These are phyloP conservation scores for Paecilomyces variotii DNA, from an alignment of 2,329 filamentous ascomycete genomes.

Conservation along the genomic window DNA sequence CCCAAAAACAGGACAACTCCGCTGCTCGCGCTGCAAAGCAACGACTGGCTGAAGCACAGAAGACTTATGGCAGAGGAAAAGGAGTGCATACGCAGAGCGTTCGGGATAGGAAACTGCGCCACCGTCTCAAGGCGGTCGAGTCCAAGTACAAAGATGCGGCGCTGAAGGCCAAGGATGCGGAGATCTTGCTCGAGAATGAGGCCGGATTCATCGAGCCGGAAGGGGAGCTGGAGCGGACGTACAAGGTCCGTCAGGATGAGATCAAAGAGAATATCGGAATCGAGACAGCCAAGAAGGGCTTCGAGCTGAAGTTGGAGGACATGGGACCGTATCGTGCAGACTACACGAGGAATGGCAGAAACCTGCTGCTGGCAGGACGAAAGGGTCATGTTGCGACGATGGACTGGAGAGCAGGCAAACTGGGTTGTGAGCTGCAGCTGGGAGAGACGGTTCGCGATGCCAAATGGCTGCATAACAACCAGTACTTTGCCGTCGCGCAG, in stretches of 20 bases:
- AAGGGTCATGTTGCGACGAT: conserved; percentile 95
- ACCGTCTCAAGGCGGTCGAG: conserved; percentile 71
- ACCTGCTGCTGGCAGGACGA: conserved; percentile 74
- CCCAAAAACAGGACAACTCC: conserved; percentile 12
- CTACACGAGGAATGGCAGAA: conserved; percentile 81
- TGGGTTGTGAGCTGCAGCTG: conserved; percentile 85
- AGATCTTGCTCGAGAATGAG: conserved; percentile 84
- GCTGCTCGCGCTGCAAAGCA: conserved; percentile 33
- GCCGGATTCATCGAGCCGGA: conserved; percentile 83
- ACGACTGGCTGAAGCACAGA: conserved; percentile 49
- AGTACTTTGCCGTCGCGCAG: conserved; percentile 87
- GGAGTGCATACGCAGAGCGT: conserved; percentile 64
- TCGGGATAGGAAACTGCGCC: conserved; percentile 82
- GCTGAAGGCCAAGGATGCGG: conserved; percentile 83
- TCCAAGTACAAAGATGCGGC: conserved; percentile 73
- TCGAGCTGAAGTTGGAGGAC: conserved; percentile 75
- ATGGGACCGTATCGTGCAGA: conserved; percentile 83
- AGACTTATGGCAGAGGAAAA: conserved; percentile 76
- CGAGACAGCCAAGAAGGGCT: conserved; percentile 84
- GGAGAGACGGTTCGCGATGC: conserved; percentile 84
- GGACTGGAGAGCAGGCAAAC: conserved; percentile 88
- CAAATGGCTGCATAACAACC: conserved; percentile 89
- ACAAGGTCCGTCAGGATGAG: conserved; percentile 83
- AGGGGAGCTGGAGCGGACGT: conserved; percentile 79
- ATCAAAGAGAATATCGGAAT: conserved; percentile 66